A percentile compares a stretch with the other conserved stretches of the same genome.
phyloP scores from a whole-genome alignment of 208 protist species.

The Leptomonas pyrrhocoris region DNA sequence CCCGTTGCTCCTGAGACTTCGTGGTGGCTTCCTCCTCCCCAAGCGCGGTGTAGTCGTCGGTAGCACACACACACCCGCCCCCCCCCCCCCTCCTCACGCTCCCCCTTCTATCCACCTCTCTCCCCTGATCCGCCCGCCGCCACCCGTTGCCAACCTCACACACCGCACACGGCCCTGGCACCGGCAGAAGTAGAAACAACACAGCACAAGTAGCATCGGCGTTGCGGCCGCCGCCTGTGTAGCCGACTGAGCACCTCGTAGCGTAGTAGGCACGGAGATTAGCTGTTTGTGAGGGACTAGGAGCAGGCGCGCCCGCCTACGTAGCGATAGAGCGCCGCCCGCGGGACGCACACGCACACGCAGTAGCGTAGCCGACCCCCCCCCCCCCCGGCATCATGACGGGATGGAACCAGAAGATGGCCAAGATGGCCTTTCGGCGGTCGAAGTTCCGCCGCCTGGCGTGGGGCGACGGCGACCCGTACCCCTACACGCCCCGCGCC shows the following conservation, averaged over 20 bases:
- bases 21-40: too few relatives aligned
- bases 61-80: too few relatives aligned
- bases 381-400: constrained; percentile 22
- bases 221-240: background rate
- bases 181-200: background rate
- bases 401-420: constrained; percentile 91
- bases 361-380: background rate
- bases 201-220: background rate
- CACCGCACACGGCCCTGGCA: background rate
- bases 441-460: constrained; percentile 89
- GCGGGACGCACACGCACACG: background rate
- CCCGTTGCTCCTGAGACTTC: too few relatives aligned
- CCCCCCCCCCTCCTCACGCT: background rate
- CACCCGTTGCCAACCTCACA: background rate
- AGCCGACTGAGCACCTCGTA: background rate
- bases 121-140: background rate
- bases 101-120: background rate
- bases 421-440: constrained; percentile 88
- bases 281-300: background rate
- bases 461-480: constrained; percentile 89
- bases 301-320: background rate
- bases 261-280: background rate
- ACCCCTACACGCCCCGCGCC: constrained; percentile 88
- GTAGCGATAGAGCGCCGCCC: too few relatives aligned
- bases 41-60: too few relatives aligned